phyloP scores from a whole-genome alignment of 139 green algal species.

The Chlorella sp. region DNA sequence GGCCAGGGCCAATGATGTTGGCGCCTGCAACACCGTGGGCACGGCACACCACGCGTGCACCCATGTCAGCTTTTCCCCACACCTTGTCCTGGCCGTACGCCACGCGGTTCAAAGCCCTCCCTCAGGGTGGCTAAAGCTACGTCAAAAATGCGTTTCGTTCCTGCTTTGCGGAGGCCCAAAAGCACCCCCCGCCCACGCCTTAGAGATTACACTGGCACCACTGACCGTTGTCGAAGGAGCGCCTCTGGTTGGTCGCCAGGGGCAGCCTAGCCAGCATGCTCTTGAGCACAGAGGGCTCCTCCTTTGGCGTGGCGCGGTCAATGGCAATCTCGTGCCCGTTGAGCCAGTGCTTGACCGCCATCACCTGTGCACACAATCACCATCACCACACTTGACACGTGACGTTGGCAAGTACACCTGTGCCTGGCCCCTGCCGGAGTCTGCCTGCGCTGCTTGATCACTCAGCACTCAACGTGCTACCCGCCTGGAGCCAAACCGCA shows the following conservation, averaged over 20 bases:
- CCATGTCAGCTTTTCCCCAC: too few relatives aligned
- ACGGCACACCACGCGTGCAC: neutral
- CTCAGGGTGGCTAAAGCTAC: neutral
- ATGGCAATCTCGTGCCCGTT: constrained; percentile 82
- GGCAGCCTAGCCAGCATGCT: constrained; percentile 23
- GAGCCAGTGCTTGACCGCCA: constrained; percentile 65
- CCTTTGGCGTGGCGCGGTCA: constrained; percentile 82
- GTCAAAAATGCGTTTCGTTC: too few relatives aligned
- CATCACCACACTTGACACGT: too few relatives aligned
- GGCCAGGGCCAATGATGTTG: constrained; percentile 47
- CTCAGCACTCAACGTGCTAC: too few relatives aligned
- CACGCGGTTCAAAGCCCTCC: neutral
- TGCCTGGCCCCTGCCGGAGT: too few relatives aligned
- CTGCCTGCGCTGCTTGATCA: too few relatives aligned
- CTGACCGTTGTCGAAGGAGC: constrained; percentile 59
- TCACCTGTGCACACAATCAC: constrained; percentile 16
- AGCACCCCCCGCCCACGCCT: neutral
- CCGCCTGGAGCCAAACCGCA: too few relatives aligned
- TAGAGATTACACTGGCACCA: neutral
- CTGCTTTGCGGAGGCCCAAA: too few relatives aligned
- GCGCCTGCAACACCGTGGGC: constrained; percentile 17
- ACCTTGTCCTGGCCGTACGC: neutral
- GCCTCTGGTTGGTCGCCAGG: constrained; percentile 20
- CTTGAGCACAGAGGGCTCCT: constrained; percentile 35
- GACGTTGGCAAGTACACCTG: too few relatives aligned